Evolutionary conservation across 306 rosid genomes (phyloP), one percentile per base, ranked within the genome.

Genomic region (Pyrus communis): DNA sequence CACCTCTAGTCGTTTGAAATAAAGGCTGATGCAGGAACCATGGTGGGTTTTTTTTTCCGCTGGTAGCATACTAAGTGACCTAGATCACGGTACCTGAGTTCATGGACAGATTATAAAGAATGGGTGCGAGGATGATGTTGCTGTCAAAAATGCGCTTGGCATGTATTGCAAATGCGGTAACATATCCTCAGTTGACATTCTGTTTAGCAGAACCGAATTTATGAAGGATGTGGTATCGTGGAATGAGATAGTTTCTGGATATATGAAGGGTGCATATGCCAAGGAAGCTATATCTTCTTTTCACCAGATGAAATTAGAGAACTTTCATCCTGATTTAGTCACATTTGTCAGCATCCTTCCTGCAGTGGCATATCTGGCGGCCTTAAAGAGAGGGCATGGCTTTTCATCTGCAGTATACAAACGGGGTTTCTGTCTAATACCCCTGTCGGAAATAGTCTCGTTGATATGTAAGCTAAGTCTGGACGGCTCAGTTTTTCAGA

Each of bases 381-480:
- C 76, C 71, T 43, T 85, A 78, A 78, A 83, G 82, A 79, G 89
- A 82, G 78, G 95, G 91, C 69, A 82, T 81, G 85, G 88, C 85
- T 75, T 69, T 89, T 84, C 97, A 91, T 73, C 65, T 79, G 77
- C 85, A 76, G 85, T 38, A 78, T 87, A 79, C 80, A 75, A 83
- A 88, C 67, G 84, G 97, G 97, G 74, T 81, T 88, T 82, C 82
- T 86, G 69, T 79, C 80, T 6, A 86, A 68, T 72, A 83, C 78
- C 69, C 84, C 84, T 23, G 65, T 85, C 0, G 74, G 87, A 70
- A 89, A 91, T 86, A 77, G 91, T 78, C 88, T 91, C 28, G 33
- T 91, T 35, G 86, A 88, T 77, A 84, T 85, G 91, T 89, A 89
- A 81, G 87, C 90, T 64, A 91, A 89, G 89, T 85, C 93, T 25